A percentile compares a stretch with the other conserved stretches of the same genome.
Evolutionary conservation across 108 stramenopile genomes (phyloP).

Genomic region (Cyclotella choctawhatcheeana): DNA sequence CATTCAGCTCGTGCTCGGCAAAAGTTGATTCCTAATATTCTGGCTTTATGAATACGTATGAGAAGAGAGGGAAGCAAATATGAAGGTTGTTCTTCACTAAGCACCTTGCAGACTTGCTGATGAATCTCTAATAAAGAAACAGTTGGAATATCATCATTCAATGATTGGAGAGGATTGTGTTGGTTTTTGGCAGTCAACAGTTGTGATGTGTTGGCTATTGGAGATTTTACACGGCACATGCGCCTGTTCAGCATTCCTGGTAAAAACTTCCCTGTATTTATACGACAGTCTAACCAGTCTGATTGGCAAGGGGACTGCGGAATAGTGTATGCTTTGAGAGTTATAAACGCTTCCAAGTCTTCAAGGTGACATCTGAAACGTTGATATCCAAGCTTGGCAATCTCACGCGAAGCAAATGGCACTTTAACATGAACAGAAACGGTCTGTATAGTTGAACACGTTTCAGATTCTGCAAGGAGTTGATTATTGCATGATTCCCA

Average conservation of each 20-base stretch:
- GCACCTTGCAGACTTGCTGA: conserved; percentile 50
- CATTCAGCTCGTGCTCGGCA: conserved; percentile 75
- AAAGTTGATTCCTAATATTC: conserved; percentile 64
- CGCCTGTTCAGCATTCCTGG: conserved; percentile 66
- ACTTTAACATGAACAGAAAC: conserved; percentile 32
- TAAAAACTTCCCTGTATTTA: conserved; percentile 45
- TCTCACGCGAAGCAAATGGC: conserved; percentile 25
- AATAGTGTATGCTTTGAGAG: conserved; percentile 6
- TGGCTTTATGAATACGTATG: conserved; percentile 52
- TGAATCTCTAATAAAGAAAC: conserved; percentile 58
- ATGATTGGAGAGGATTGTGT: conserved; percentile 15
- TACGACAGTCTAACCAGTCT: conserved; percentile 11
- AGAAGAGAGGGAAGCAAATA: conserved; percentile 69
- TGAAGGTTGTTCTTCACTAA: conserved; percentile 33
- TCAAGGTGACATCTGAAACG: conserved; percentile 54
- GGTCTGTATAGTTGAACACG: conserved; percentile 16
- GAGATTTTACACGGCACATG: conserved; percentile 23
- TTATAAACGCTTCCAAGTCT: conserved; percentile 28
- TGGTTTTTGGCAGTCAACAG: conserved; percentile 7
- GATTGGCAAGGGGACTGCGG: not conserved
- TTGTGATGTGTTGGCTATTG: not conserved
- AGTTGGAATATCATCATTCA: conserved; percentile 36
- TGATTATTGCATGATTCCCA: conserved; percentile 56
- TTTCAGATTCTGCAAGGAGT: conserved; percentile 3
- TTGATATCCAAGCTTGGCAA: conserved; percentile 58